Evolutionary conservation across 2,329 filamentous ascomycete species (phyloP).

Genomic region (Conoideocrella luteorostrata): DNA sequence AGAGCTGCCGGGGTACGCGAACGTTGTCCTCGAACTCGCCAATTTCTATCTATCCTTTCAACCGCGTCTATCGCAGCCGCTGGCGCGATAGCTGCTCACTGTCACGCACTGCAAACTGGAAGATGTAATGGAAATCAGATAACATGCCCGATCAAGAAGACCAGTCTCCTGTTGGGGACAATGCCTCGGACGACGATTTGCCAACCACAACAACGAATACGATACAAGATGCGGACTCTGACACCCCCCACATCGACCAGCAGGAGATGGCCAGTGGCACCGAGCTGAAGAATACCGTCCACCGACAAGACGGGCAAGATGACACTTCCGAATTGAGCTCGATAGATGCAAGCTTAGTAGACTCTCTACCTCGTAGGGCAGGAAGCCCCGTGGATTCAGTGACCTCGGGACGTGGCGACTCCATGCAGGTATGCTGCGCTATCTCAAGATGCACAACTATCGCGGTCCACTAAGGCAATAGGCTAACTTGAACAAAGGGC

Average conservation of each 20-base stretch:
- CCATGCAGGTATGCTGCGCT: constrained; percentile 57
- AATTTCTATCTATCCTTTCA: too few species aligned
- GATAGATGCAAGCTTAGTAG: constrained; percentile 38
- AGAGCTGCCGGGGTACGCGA: not conserved
- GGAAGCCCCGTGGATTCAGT: constrained; percentile 65
- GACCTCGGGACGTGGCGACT: constrained; percentile 72
- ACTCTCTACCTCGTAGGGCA: constrained; percentile 45
- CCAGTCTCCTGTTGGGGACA: constrained; percentile 32
- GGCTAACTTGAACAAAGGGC: constrained; percentile 39
- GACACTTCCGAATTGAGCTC: constrained; percentile 47
- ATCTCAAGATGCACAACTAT: not conserved
- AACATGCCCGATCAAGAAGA: constrained; percentile 44
- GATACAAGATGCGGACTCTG: constrained; percentile 14
- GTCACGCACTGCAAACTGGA: not conserved
- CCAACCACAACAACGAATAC: constrained; percentile 27
- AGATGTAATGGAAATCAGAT: constrained; percentile 33
- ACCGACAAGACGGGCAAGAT: constrained; percentile 36
- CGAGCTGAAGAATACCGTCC: constrained; percentile 15
- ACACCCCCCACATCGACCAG: constrained; percentile 8
- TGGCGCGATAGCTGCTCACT: not conserved
- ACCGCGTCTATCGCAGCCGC: not conserved
- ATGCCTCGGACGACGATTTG: constrained; percentile 35
- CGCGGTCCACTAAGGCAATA: not conserved
- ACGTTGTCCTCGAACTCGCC: not conserved
- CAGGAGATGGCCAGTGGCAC: not conserved